Evolutionary conservation across 2,329 filamentous ascomycete genomes (phyloP), one percentile per base, ranked within the genome.

Genomic region (Berkeleyomyces rouxiae): DNA sequence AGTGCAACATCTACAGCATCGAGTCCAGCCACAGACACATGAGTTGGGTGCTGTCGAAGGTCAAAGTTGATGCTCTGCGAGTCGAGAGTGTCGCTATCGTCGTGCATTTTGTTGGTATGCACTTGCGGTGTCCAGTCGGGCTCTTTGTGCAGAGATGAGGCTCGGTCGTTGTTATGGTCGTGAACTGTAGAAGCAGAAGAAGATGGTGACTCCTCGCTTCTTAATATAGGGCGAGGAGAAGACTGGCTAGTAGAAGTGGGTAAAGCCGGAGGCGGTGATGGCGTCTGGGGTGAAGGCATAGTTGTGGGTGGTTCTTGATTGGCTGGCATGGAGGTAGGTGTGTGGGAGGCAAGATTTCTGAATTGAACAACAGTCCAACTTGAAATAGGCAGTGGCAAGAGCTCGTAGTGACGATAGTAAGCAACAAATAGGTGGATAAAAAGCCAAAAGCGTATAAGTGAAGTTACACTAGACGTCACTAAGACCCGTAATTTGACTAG

Each of bases 21-120:
- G 53, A 49, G 63, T 23, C 63, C 63, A 42, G 62, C 62, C 36
- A 64, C 59, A 23, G 63, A 64, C 39, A 55, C 63, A 31, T 64
- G 63, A 3, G 63, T 64, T 6, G 59, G 55, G 37, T 61, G 60
- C 11, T 36, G 62, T 13, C 58, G 58, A 37, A 64, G 58, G 43
- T 64, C 39, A n/a, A 58, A 64, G n/a, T 23, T 7, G 5, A 42
- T 42, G 49, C 58, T 60, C 4, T 57, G 36, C 6, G 62, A 61
- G 42, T 64, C 58, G 13, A 43, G 49, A 2, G 58, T 61, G 42
- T 64, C 47, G 7, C 42, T 47, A n/a, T 40, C 42, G 4, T 42
- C 40, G 42, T 58, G 40, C 33, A 36, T 44, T 16, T 55, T 62
- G 42, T 39, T 33, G 9, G 58, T 36, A 39, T 46, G 49, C 16